phyloP scores from a whole-genome alignment of 2,329 filamentous ascomycete genomes.

The Ascochyta fabae region DNA sequence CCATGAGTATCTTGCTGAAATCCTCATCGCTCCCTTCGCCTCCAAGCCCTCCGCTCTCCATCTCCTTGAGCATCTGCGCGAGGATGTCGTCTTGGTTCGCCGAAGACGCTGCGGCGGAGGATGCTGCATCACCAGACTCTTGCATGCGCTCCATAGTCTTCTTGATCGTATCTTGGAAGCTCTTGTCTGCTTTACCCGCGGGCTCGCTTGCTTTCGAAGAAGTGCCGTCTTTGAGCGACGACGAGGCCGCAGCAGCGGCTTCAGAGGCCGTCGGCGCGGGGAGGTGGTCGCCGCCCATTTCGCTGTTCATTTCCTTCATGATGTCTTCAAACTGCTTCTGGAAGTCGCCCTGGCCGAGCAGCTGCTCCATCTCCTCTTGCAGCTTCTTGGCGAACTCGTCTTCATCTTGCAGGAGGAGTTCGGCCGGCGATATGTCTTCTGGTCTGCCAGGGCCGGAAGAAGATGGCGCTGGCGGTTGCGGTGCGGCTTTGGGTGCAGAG shows the following conservation, averaged over 20 bases:
- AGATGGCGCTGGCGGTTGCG: conserved; percentile 43
- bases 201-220: conserved; percentile 14
- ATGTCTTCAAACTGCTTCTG: conserved; percentile 79
- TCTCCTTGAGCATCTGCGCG: conserved; percentile 89
- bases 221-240: conserved; percentile 20
- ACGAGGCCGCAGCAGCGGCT: conserved; percentile 37
- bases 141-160: conserved; percentile 97
- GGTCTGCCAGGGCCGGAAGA: conserved; percentile 51
- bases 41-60: conserved; percentile 68
- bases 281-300: conserved; percentile 32
- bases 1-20: conserved; percentile 91
- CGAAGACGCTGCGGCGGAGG: conserved; percentile 73
- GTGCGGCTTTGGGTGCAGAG: conserved; percentile 40
- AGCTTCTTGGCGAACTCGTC: conserved; percentile 85
- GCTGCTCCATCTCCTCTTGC: conserved; percentile 86
- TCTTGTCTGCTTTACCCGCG: conserved; percentile 61
- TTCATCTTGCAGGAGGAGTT: conserved; percentile 41
- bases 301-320: conserved; percentile 70
- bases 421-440: conserved; percentile 38
- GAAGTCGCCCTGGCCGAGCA: conserved; percentile 78
- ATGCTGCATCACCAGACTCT: conserved; percentile 82
- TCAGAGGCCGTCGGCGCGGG: conserved; percentile 18
- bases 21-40: conserved; percentile 73
- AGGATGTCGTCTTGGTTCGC: conserved; percentile 73
- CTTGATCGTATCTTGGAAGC: conserved; percentile 91